Conservation (phyloP, 345 rosid genomes). For the Pistacia vera region DNA sequence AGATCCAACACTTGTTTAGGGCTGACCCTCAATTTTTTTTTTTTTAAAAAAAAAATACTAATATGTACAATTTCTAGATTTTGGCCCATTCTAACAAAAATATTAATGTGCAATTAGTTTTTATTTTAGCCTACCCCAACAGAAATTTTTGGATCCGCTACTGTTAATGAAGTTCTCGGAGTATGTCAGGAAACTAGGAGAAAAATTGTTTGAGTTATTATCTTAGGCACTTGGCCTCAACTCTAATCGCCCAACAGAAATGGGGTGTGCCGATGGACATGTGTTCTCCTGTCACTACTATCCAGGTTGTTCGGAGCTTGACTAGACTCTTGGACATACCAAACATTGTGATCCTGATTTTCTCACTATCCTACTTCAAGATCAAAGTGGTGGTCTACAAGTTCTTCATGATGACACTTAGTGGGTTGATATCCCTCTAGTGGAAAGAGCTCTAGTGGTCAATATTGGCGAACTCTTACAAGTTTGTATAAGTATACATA, state of each 20-base stretch:
- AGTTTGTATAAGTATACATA: neutral
- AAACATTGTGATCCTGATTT: slow-evolving; percentile 23
- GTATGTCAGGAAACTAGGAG: slow-evolving; percentile 12
- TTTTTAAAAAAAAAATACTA: too few species aligned
- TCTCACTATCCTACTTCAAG: slow-evolving; percentile 26
- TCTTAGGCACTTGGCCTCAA: slow-evolving; percentile 30
- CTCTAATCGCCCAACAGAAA: slow-evolving; percentile 16
- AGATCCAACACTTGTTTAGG: too few species aligned
- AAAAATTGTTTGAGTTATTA: slow-evolving; percentile 16
- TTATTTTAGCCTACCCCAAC: too few species aligned
- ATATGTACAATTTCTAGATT: too few species aligned
- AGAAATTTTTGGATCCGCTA: too few species aligned
- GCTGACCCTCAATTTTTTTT: too few species aligned
- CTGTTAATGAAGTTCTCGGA: slow-evolving; percentile 17
- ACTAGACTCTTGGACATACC: slow-evolving; percentile 23
- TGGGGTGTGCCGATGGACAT: slow-evolving; percentile 26
- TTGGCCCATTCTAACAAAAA: too few species aligned
- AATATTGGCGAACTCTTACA: slow-evolving; percentile 30
- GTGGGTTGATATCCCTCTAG: slow-evolving; percentile 25
- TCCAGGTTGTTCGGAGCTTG: slow-evolving; percentile 34
- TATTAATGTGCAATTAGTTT: too few species aligned
- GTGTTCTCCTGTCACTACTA: slow-evolving; percentile 30
- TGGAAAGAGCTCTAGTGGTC: slow-evolving; percentile 8
- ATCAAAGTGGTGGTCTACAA: slow-evolving; percentile 20
- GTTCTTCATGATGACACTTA: slow-evolving; percentile 18